These are phyloP conservation scores for Phaeotremella fagi DNA, from an alignment of 768 basidiomycete genomes.

Conservation along the genomic window DNA sequence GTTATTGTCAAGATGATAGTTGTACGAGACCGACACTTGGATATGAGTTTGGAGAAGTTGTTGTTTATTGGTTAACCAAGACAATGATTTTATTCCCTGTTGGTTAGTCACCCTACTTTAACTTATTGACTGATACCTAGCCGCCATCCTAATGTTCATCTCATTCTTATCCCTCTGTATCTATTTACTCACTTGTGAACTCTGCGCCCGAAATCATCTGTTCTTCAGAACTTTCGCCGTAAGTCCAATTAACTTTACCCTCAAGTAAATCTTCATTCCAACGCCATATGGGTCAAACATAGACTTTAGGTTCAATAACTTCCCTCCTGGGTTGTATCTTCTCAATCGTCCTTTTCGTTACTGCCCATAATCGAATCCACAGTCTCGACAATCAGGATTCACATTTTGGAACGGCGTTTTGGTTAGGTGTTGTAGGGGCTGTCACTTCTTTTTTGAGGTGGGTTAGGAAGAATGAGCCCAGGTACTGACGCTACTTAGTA, in stretches of 20 bases:
- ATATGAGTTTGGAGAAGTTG: slow-evolving; percentile 13
- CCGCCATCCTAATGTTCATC: slow-evolving; percentile 24
- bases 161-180: slow-evolving; percentile 23
- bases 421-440: slow-evolving; percentile 26
- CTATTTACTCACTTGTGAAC: slow-evolving; percentile 18
- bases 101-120: slow-evolving; percentile 15
- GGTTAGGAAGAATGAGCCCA: too few species aligned
- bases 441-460: background rate
- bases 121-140: slow-evolving; percentile 6
- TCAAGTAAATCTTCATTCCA: background rate
- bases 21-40: slow-evolving; percentile 8
- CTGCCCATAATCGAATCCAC: slow-evolving; percentile 20
- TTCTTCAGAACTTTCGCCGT: slow-evolving; percentile 31
- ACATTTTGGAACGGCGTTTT: slow-evolving; percentile 30
- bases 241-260: slow-evolving; percentile 8
- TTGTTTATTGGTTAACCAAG: slow-evolving; percentile 25
- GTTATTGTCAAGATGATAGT: slow-evolving; percentile 10
- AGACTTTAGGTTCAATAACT: slow-evolving; percentile 1
- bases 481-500: slow-evolving; percentile 5
- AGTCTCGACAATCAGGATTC: slow-evolving; percentile 4
- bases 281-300: background rate
- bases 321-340: slow-evolving; percentile 27
- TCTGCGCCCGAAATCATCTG: slow-evolving; percentile 29
- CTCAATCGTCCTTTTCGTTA: slow-evolving; percentile 25
- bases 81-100: slow-evolving; percentile 23